Evolutionary conservation across 2,329 filamentous ascomycete genomes (phyloP).

Genomic region (Whalleya microplaca): DNA sequence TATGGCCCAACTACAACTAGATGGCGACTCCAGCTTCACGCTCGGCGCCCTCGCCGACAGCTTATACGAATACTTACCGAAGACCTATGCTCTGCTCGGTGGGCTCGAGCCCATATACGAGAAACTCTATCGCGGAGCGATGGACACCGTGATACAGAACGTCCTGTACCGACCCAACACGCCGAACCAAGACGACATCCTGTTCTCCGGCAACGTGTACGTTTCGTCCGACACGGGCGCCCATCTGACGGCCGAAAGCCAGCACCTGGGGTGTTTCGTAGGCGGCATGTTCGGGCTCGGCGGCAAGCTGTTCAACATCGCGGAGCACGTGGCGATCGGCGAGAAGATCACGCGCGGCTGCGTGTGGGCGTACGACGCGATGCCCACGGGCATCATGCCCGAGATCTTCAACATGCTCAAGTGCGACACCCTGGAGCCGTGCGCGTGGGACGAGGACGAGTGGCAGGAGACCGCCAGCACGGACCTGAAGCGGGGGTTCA

Average conservation of each 20-base stretch:
- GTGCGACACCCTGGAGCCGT: slow-evolving; percentile 43
- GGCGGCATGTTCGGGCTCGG: slow-evolving; percentile 54
- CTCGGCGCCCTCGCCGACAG: slow-evolving; percentile 60
- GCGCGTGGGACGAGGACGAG: slow-evolving; percentile 48
- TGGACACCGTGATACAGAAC: slow-evolving; percentile 62
- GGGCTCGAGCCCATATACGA: slow-evolving; percentile 65
- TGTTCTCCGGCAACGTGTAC: slow-evolving; percentile 56
- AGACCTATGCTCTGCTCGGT: slow-evolving; percentile 67
- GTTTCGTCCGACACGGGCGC: slow-evolving; percentile 31
- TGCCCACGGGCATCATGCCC: slow-evolving; percentile 62
- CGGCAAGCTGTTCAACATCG: slow-evolving; percentile 48
- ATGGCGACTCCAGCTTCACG: slow-evolving; percentile 48
- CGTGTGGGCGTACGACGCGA: slow-evolving; percentile 59
- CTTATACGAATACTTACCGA: slow-evolving; percentile 63
- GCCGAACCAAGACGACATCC: slow-evolving; percentile 62
- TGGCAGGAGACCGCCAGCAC: slow-evolving; percentile 30
- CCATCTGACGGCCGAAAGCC: slow-evolving; percentile 38
- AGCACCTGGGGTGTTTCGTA: slow-evolving; percentile 52
- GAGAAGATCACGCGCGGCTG: slow-evolving; percentile 58
- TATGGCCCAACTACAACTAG: slow-evolving; percentile 52
- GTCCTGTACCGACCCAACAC: slow-evolving; percentile 73
- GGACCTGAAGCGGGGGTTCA: slow-evolving; percentile 61
- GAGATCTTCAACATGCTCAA: slow-evolving; percentile 53
- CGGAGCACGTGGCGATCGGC: slow-evolving; percentile 51
- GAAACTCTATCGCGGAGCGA: slow-evolving; percentile 64